These are phyloP conservation scores for Ustilago bromivora DNA, from an alignment of 1,284 basidiomycete genomes.

Conservation along the genomic window DNA sequence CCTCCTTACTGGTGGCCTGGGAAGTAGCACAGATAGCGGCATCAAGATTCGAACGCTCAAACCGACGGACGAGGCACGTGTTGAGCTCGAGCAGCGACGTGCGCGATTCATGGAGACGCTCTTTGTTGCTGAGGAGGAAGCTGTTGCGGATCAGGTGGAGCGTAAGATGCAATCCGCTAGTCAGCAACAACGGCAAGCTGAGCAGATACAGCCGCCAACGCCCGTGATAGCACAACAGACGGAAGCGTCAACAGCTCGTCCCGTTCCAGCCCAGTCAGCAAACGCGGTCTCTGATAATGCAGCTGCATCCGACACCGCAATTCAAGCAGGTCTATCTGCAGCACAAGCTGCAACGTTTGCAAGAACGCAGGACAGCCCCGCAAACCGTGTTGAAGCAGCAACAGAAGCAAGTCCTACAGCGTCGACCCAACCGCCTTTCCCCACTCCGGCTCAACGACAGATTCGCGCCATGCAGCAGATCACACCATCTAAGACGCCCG, in stretches of 20 bases:
- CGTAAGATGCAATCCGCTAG: conserved; percentile 15
- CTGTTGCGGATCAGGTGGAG: conserved; percentile 32
- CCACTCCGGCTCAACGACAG: conserved; percentile 41
- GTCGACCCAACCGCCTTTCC: conserved; percentile 29
- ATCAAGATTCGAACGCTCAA: conserved; percentile 52
- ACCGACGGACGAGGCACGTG: conserved; percentile 31
- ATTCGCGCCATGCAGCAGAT: conserved; percentile 22
- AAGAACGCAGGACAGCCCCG: neutral
- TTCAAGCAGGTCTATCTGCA: no score
- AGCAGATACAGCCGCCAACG: neutral
- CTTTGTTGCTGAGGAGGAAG: conserved; percentile 26
- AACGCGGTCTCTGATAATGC: neutral
- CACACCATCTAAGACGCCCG: conserved; percentile 13
- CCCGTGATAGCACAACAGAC: neutral
- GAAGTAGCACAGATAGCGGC: conserved; percentile 46
- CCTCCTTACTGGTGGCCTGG: conserved; percentile 53
- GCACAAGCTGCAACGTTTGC: conserved; percentile 1
- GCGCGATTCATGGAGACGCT: conserved; percentile 31
- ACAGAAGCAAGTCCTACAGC: conserved; percentile 15
- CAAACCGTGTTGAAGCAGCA: neutral
- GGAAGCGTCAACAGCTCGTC: neutral
- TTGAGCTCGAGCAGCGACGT: conserved; percentile 32
- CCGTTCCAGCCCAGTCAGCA: neutral
- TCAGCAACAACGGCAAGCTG: conserved; percentile 13
- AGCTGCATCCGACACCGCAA: neutral